phyloP scores from a whole-genome alignment of 2,329 filamentous ascomycete genomes.

The Aquanectria penicillioides region DNA sequence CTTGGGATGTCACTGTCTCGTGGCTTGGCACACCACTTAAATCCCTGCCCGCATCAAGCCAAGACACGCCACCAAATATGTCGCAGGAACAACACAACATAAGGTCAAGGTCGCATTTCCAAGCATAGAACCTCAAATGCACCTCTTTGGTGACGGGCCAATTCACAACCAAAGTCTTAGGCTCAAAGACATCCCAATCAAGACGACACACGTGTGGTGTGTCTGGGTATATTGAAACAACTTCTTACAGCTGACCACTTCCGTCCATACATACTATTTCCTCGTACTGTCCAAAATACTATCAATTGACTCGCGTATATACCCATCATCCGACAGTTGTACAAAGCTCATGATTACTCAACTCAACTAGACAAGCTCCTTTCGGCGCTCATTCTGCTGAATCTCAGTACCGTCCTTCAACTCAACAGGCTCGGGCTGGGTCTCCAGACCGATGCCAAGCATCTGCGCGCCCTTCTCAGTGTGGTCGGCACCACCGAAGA shows the following conservation, averaged over 20 bases:
- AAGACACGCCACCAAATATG: too few species aligned
- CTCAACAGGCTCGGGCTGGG: constrained; percentile 20
- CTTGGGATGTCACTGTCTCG: too few species aligned
- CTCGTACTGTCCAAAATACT: neutral
- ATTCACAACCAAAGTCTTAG: too few species aligned
- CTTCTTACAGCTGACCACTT: neutral
- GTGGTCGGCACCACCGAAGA: constrained; percentile 59
- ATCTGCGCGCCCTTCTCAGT: constrained; percentile 43
- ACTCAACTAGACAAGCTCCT: constrained; percentile 30
- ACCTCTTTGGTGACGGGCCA: too few species aligned
- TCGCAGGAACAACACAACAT: too few species aligned
- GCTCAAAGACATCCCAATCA: neutral
- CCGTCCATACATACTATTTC: neutral
- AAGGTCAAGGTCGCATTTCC: too few species aligned
- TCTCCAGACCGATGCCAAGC: constrained; percentile 30
- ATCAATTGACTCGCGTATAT: neutral
- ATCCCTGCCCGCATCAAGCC: too few species aligned
- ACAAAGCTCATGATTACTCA: neutral
- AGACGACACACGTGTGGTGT: neutral
- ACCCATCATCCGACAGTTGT: neutral
- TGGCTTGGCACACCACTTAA: too few species aligned
- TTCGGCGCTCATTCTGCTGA: constrained; percentile 34
- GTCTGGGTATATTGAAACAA: constrained; percentile 16
- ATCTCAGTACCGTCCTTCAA: constrained; percentile 38
- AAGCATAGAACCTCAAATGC: too few species aligned